Conservation (phyloP, 208 protist genomes). For the Acanthamoeba healyi region DNA sequence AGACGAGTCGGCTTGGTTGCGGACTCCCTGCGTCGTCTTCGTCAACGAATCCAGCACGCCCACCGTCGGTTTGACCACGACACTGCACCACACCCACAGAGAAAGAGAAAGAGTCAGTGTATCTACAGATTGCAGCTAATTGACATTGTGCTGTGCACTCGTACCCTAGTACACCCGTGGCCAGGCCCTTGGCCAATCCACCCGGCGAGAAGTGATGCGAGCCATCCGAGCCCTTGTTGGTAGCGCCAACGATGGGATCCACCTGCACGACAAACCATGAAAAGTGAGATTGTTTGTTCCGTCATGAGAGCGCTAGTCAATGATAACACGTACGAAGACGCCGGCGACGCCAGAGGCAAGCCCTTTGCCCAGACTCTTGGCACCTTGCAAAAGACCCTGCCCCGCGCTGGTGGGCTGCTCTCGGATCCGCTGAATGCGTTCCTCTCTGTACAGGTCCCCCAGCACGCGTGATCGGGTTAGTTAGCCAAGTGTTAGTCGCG, state of each 20-base stretch:
- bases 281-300: not conserved
- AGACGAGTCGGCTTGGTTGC: slow-evolving; percentile 70
- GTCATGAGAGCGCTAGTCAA: not conserved
- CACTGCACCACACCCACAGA: not conserved
- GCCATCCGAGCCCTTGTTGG: slow-evolving; percentile 9
- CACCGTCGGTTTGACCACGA: slow-evolving; percentile 85
- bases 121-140: too few relatives aligned
- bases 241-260: slow-evolving; percentile 69
- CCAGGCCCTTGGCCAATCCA: slow-evolving; percentile 65
- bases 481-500: slow-evolving; percentile 69
- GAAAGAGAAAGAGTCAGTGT: too few relatives aligned
- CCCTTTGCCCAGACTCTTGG: slow-evolving; percentile 86
- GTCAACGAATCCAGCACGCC: slow-evolving; percentile 87
- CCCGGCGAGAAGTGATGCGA: slow-evolving; percentile 41
- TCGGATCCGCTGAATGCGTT: slow-evolving; percentile 81
- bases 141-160: not conserved
- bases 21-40: slow-evolving; percentile 83
- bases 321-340: slow-evolving; percentile 50
- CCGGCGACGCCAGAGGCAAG: slow-evolving; percentile 86
- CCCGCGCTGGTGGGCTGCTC: slow-evolving; percentile 48
- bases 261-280: not conserved
- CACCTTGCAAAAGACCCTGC: slow-evolving; percentile 75
- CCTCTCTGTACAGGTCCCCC: too few relatives aligned
- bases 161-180: slow-evolving; percentile 58
- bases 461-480: not conserved